Base-by-base conservation (phyloP, 1,284 basidiomycete genomes). In the Austroboletus novae-zelandiae region DNA sequence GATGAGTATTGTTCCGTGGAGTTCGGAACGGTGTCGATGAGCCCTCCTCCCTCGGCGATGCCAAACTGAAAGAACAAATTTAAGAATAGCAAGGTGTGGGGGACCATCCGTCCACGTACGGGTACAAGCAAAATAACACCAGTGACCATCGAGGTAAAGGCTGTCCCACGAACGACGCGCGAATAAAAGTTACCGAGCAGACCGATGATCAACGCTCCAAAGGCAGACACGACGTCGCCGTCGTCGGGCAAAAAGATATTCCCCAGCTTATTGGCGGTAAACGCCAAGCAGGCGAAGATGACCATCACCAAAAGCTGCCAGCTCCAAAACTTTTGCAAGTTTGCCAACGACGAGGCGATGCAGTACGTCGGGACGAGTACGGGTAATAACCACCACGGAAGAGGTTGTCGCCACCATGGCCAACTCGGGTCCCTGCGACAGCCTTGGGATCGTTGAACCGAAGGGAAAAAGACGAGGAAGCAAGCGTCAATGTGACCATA, bases 71-170 rank as follows among this genome's bases (percentile, higher is more conserved):
- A 27, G 43, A 36, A 18, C 29, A 45, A 39, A 31, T 23, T 27
- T 5, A 31, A 18, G 51, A 20, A 64, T 48, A 30, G 17, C 17
- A 9, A 15, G 29, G 41, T 9, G 3, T 30, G 36, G 25, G 46
- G 9, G 8, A 27, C 50, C 15, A 18, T 47, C n/a, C n/a, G 5
- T 40, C 39, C 15, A 54, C 64, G 63, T 65, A 91, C 86, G 47
- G 89, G 89, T 11, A 93, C 89, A 30, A 93, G 74, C 68, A 92
- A 92, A 47, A 92, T 71, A 15, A 94, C 87, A 25, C 90, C 88
- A 4, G 89, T 89, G n/a, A 91, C 88, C 86, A 91, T 93, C 14
- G 88, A 83, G 0, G 91, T 92, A 67, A 94, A 94, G 4, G 91
- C 89, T 5, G 86, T 87, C 44, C 89, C 91, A 27, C 83, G 79